A percentile compares a stretch with the other conserved stretches of the same genome.
These are phyloP conservation scores for Aspergillus quadricinctus DNA, from an alignment of 2,329 filamentous ascomycete genomes.

Conservation along the genomic window DNA sequence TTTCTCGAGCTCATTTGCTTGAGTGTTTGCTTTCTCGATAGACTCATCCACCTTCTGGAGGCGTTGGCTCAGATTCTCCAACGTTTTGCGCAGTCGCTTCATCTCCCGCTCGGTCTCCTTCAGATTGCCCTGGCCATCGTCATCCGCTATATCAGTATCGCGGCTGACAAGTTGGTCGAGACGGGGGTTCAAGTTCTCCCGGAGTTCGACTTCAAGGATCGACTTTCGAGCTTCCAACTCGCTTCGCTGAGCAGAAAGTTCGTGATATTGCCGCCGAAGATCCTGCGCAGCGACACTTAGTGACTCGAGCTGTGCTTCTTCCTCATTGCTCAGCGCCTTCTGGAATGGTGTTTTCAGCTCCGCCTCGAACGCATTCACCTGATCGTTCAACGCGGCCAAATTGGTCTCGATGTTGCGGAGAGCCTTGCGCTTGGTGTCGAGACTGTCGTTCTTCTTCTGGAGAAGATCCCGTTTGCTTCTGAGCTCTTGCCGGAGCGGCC, in stretches of 20 bases:
- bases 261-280: constrained; percentile 71
- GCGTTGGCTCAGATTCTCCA: constrained; percentile 63
- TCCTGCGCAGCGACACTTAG: constrained; percentile 67
- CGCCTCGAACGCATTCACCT: constrained; percentile 69
- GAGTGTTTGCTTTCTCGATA: constrained; percentile 57
- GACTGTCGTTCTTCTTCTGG: constrained; percentile 66
- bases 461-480: constrained; percentile 70
- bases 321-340: constrained; percentile 76
- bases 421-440: constrained; percentile 65
- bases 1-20: constrained; percentile 58
- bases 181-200: constrained; percentile 81
- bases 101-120: constrained; percentile 78
- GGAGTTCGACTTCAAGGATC: constrained; percentile 77
- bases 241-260: constrained; percentile 66
- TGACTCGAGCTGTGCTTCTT: constrained; percentile 73
- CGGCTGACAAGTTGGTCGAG: constrained; percentile 79
- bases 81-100: constrained; percentile 66
- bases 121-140: constrained; percentile 58
- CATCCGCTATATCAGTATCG: constrained; percentile 63
- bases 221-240: constrained; percentile 78
- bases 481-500: constrained; percentile 72
- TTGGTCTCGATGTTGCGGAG: constrained; percentile 67
- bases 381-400: constrained; percentile 70
- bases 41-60: constrained; percentile 70
- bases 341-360: constrained; percentile 87